Conservation (phyloP, 306 rosid genomes). For the Fagus sylvatica region DNA sequence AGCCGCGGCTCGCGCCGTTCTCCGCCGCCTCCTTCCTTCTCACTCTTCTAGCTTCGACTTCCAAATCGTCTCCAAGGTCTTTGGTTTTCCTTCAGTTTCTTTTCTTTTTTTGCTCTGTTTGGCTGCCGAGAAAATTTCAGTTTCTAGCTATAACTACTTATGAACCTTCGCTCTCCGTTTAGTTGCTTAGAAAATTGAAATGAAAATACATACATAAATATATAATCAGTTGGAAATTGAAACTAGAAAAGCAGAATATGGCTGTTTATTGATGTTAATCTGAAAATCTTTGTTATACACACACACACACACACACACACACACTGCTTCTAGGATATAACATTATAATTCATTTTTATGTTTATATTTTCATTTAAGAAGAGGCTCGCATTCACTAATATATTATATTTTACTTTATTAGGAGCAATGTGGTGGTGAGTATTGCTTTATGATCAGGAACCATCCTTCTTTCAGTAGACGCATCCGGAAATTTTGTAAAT, state of each 20-base stretch:
- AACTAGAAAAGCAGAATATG: not conserved
- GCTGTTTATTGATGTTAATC: not conserved
- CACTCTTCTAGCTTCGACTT: slow-evolving; percentile 67
- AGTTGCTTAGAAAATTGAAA: not conserved
- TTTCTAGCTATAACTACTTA: not conserved
- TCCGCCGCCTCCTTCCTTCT: slow-evolving; percentile 71
- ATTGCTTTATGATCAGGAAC: slow-evolving; percentile 66
- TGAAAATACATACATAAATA: not conserved
- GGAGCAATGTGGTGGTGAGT: slow-evolving; percentile 68
- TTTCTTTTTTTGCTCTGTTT: not conserved
- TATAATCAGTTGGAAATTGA: not conserved
- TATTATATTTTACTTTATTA: slow-evolving; percentile 10
- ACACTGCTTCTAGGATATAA: no score
- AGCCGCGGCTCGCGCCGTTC: slow-evolving; percentile 69
- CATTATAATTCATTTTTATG: not conserved
- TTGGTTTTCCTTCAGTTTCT: not conserved
- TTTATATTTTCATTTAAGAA: not conserved
- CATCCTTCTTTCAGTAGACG: slow-evolving; percentile 45
- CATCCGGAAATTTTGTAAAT: slow-evolving; percentile 68
- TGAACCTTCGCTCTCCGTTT: not conserved
- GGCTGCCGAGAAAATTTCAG: not conserved
- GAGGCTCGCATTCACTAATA: not conserved
- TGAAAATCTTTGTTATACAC: not conserved
- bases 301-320: no score
- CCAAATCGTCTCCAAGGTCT: slow-evolving; percentile 60